A percentile compares a stretch with the other conserved stretches of the same genome.
These are phyloP conservation scores for Zygnema cylindricum DNA, from an alignment of 139 green algal species.

Conservation along the genomic window DNA sequence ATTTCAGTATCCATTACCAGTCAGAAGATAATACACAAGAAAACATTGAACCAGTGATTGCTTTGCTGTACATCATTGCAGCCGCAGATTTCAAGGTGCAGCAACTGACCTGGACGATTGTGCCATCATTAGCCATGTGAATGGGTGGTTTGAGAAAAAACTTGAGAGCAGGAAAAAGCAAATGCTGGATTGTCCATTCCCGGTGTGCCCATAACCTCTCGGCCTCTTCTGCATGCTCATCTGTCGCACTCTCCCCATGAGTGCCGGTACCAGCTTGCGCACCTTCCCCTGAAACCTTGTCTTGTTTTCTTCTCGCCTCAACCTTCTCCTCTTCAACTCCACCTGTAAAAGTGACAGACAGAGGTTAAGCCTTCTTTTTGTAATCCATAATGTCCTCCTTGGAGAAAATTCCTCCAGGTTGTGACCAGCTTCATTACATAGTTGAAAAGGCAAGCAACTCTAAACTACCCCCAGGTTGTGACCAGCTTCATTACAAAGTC, in stretches of 20 bases:
- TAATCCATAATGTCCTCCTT: neutral
- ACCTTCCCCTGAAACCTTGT: neutral
- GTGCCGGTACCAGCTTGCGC: neutral
- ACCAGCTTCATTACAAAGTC: no score
- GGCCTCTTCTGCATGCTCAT: neutral
- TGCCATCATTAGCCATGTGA: conserved; percentile 51
- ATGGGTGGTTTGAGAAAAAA: conserved; percentile 58
- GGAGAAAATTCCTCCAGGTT: neutral
- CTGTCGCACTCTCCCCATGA: neutral
- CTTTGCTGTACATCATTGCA: conserved; percentile 8
- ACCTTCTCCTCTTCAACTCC: no score
- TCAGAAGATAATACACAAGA: conserved; percentile 25
- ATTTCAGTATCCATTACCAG: conserved; percentile 47
- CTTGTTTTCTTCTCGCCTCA: conserved; percentile 6
- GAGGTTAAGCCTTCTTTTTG: no score
- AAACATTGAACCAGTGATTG: neutral
- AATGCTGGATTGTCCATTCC: conserved; percentile 64
- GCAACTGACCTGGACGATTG: conserved; percentile 40
- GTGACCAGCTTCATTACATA: neutral
- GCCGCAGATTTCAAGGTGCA: no score
- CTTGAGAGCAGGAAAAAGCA: conserved; percentile 55
- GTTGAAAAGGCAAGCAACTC: no score
- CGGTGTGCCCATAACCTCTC: conserved; percentile 27
- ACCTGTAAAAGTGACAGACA: no score
- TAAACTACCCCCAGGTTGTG: no score